These are phyloP conservation scores for Volvox carteri DNA, from an alignment of 163 green algal genomes.

Conservation along the genomic window DNA sequence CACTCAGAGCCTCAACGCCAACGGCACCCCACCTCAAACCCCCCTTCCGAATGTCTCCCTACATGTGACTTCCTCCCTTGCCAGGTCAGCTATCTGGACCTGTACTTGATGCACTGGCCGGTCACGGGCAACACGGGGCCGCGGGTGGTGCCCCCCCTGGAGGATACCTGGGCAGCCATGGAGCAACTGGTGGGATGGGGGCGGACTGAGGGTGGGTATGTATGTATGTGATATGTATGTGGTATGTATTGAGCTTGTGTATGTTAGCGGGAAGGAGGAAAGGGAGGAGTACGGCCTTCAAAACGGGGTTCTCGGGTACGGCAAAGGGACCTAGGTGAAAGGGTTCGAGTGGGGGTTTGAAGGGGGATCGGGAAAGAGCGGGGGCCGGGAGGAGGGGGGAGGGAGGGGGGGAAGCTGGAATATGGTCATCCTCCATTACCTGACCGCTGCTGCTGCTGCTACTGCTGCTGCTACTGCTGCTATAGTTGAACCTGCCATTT, in stretches of 20 bases:
- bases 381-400: constrained; percentile 28
- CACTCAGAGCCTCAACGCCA: too few relatives aligned
- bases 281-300: too few relatives aligned
- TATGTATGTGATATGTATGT: too few relatives aligned
- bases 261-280: too few relatives aligned
- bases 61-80: too few relatives aligned
- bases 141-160: constrained; percentile 61
- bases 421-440: background rate
- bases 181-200: constrained; percentile 83
- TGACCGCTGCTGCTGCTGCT: background rate
- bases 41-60: too few relatives aligned
- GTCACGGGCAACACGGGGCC: constrained; percentile 68
- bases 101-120: constrained; percentile 93
- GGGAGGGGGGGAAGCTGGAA: background rate
- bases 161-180: constrained; percentile 92
- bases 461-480: background rate
- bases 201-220: background rate
- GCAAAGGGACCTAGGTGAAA: too few relatives aligned
- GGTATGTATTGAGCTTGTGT: too few relatives aligned
- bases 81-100: constrained; percentile 87
- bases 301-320: too few relatives aligned
- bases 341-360: too few relatives aligned
- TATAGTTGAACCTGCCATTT: background rate
- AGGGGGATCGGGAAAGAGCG: too few relatives aligned
- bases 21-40: too few relatives aligned